Evolutionary conservation across 139 green algal genomes (phyloP).

Genomic region (Pycnococcus provasolii): DNA sequence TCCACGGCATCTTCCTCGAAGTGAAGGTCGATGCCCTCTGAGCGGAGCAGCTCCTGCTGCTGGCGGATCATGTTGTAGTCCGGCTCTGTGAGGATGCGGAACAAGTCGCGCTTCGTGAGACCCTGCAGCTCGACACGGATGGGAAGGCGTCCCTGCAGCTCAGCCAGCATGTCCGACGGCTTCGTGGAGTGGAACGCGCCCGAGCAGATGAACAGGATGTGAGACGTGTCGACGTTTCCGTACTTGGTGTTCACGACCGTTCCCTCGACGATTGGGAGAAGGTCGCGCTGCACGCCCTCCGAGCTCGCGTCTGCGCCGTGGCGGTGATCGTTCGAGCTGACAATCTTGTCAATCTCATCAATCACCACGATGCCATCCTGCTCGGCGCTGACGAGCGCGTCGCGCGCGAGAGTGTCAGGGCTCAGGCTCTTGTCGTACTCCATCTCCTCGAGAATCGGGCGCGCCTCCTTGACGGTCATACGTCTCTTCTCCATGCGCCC

Average conservation of each 20-base stretch:
- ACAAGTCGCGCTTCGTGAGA: constrained; percentile 51
- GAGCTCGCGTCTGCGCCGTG: constrained; percentile 48
- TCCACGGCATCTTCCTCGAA: constrained; percentile 72
- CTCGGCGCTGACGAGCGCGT: constrained; percentile 52
- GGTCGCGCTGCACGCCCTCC: constrained; percentile 87
- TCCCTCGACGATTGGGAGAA: constrained; percentile 95
- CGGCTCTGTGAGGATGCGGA: constrained; percentile 73
- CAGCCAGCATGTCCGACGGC: constrained; percentile 78
- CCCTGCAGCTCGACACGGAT: constrained; percentile 82
- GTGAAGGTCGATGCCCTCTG: constrained; percentile 74
- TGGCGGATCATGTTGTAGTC: constrained; percentile 85
- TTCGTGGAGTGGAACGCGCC: constrained; percentile 86
- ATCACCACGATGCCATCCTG: constrained; percentile 85
- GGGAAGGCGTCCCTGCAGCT: constrained; percentile 72
- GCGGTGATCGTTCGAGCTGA: constrained; percentile 47
- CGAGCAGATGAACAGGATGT: constrained; percentile 92
- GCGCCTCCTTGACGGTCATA: constrained; percentile 56
- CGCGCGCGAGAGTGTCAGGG: constrained; percentile 51
- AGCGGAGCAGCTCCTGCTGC: constrained; percentile 77
- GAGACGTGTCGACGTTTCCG: constrained; percentile 86
- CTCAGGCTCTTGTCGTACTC: constrained; percentile 68
- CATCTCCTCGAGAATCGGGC: constrained; percentile 58
- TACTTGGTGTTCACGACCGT: constrained; percentile 47
- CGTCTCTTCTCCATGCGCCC: constrained; percentile 41
- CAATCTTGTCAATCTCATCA: constrained; percentile 97